Evolutionary conservation across 208 protist genomes (phyloP), one percentile per base, ranked within the genome.

Genomic region (Trypanosomatidae sp.): DNA sequence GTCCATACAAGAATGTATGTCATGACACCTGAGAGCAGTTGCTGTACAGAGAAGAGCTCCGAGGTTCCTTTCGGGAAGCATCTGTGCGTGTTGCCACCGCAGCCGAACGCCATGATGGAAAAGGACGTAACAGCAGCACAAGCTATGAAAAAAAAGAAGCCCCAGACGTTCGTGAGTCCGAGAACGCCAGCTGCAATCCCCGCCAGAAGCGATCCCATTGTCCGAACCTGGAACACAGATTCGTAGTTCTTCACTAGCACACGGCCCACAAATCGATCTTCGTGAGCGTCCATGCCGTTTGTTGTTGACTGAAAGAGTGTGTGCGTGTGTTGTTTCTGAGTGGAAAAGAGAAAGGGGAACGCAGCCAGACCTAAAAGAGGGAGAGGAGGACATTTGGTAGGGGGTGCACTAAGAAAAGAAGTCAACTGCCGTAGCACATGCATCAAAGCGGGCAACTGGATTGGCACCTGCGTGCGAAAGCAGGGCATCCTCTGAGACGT

Each of bases 1-100:
- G 89, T 96, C 92, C 92, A 96, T 1, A 86, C 86, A 30, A 96
- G 83, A 65, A 96, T 84, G 75, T 86, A 96, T 6, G 92, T 92
- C 88, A 96, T 92, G 33, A 69, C 85, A 25, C 90, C 92, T 22
- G 69, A 77, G 5, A 91, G 71, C 30, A 96, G 78, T 28, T 78
- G 82, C 44, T 81, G 82, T 44, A 93, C 80, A 28, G 88, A 90
- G 62, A 96, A 94, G 7, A 95, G 66, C 15, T 89, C 76, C 39
- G 83, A 81, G 46, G 73, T 81, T 19, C 92, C 90, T 41, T 84
- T 87, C 4, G 92, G 92, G 55, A 96, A 93, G 78, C 89, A 96
- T 60, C 81, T 81, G n/a, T 83, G 71, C 28, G 85, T 78, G 47
- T 88, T 78, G n/a, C 78, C 83, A 25, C 71, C 70, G 79, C 89